A percentile compares a stretch with the other conserved stretches of the same genome.
phyloP scores from a whole-genome alignment of 345 rosid species.

The Populus ilicifolia region DNA sequence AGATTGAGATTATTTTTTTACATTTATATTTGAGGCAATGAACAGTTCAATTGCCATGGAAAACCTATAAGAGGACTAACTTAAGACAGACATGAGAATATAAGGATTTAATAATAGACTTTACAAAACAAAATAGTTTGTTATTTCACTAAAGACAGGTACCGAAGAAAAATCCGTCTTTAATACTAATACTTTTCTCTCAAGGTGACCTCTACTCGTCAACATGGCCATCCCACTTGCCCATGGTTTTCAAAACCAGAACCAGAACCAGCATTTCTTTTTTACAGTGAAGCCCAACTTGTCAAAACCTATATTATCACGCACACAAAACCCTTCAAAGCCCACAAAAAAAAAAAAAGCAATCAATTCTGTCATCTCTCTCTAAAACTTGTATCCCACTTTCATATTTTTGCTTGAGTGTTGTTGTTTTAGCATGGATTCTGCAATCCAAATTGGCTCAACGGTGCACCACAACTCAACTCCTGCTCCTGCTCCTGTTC shows the following conservation, averaged over 20 bases:
- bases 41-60: too few species aligned
- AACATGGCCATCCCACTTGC: background rate
- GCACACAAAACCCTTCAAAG: background rate
- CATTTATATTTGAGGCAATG: too few species aligned
- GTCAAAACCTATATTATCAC: constrained; percentile 10
- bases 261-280: background rate
- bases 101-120: too few species aligned
- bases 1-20: too few species aligned
- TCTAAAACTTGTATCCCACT: background rate
- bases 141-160: too few species aligned
- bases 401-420: background rate
- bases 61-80: too few species aligned
- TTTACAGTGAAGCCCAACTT: background rate
- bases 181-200: background rate
- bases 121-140: too few species aligned
- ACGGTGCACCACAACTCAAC: constrained; percentile 20
- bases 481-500: constrained; percentile 9
- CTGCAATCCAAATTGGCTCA: constrained; percentile 38
- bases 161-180: too few species aligned
- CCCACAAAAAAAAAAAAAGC: background rate
- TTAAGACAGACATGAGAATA: too few species aligned
- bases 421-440: constrained; percentile 24
- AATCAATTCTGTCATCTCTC: background rate
- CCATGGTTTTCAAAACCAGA: constrained; percentile 1
- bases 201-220: background rate